Evolutionary conservation across 352 stramenopile species (phyloP).

Genomic region (Blastocystis sp.): DNA sequence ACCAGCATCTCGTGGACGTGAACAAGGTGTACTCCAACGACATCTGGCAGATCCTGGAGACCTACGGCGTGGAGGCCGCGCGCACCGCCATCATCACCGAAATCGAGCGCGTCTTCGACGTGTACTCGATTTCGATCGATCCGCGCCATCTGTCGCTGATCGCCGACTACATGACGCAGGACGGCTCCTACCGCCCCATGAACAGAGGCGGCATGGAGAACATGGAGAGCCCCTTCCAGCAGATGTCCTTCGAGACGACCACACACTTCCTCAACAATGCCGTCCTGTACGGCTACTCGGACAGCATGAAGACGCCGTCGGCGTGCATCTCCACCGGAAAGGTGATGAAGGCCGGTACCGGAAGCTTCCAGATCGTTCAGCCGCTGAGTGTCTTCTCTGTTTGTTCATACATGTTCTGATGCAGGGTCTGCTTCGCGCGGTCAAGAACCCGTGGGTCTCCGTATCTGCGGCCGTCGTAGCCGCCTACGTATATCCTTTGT

Average conservation of each 20-base stretch:
- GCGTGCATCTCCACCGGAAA: constrained; percentile 64
- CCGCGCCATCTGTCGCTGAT: constrained; percentile 93
- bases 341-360: constrained; percentile 65
- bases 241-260: constrained; percentile 99
- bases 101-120: constrained; percentile 95
- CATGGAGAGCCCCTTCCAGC: constrained; percentile 89
- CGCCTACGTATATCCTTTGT: constrained; percentile 44
- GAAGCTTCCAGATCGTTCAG: constrained; percentile 52
- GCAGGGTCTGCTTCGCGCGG: neutral
- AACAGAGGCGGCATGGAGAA: constrained; percentile 95
- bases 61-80: constrained; percentile 96
- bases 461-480: constrained; percentile 25
- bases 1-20: constrained; percentile 82
- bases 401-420: neutral
- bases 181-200: constrained; percentile 79
- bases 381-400: constrained; percentile 30
- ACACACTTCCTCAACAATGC: constrained; percentile 95
- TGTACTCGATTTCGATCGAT: constrained; percentile 98
- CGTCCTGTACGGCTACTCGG: constrained; percentile 79
- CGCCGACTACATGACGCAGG: constrained; percentile 98
- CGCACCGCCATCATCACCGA: constrained; percentile 94
- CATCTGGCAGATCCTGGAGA: constrained; percentile 88
- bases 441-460: constrained; percentile 28
- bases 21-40: constrained; percentile 94
- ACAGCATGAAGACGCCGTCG: constrained; percentile 56